Evolutionary conservation across 1,284 basidiomycete species (phyloP).

Genomic region (Melampsora occidentalis): DNA sequence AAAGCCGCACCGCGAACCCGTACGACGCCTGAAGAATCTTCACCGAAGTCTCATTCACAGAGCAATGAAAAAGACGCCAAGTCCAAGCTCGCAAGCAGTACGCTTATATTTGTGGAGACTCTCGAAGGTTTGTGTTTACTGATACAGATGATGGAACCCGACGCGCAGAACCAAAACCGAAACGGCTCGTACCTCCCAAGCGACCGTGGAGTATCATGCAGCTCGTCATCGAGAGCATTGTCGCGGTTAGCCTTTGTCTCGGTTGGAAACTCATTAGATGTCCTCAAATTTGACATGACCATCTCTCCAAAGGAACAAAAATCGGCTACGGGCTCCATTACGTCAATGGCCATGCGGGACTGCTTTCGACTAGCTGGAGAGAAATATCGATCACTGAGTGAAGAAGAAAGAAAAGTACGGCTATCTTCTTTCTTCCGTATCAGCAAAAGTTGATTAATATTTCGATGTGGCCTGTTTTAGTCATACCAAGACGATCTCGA

Average conservation of each 20-base stretch:
- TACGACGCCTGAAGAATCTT: no score
- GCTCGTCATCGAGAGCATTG: constrained; percentile 30
- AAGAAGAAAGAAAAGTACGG: constrained; percentile 30
- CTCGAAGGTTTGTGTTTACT: no score
- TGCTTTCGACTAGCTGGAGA: constrained; percentile 33
- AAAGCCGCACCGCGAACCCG: no score
- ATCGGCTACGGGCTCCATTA: constrained; percentile 9
- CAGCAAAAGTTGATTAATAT: neutral
- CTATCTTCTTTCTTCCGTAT: neutral
- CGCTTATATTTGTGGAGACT: no score
- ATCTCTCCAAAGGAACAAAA: constrained; percentile 15
- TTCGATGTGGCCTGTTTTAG: neutral
- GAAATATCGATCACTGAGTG: constrained; percentile 34
- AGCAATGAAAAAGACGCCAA: no score
- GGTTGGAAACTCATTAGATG: neutral
- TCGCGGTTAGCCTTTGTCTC: constrained; percentile 15
- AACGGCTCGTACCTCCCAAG: constrained; percentile 28
- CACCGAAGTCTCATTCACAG: no score
- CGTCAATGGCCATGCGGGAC: constrained; percentile 7
- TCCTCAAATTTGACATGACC: neutral
- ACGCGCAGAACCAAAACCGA: constrained; percentile 7
- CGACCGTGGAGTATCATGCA: constrained; percentile 39
- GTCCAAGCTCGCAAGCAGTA: no score
- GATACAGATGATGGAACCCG: no score
- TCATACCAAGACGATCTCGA: constrained; percentile 25